Base-by-base conservation (phyloP, 1,284 basidiomycete genomes). In the Fomes fomentarius region DNA sequence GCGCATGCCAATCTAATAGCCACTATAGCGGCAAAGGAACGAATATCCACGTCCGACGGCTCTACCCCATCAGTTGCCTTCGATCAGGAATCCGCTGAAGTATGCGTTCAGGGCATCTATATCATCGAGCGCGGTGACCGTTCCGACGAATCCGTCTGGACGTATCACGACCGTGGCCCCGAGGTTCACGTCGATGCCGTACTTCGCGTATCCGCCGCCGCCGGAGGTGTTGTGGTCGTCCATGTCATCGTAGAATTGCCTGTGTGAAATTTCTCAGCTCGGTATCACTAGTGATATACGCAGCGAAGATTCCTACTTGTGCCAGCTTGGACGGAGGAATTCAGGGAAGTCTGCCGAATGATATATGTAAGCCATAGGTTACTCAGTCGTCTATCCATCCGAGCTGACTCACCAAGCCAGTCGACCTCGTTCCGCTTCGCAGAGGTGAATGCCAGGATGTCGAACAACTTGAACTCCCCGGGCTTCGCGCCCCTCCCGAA, bases 111-210 rank as follows among this genome's bases (percentile, higher is more conserved):
- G 57, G 22, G 72, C 73, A 6, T 69, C 61, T 30, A 73, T 58
- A 5, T 73, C 67, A 35, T 81, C 72, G 37, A 89, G 66, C 0
- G 84, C 77, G 0, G 74, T 74, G 21, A 89, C 72, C 52, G 74
- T 74, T 2, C 84, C 85, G 15, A 92, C 80, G 57, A 89, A 91
- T 9, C 88, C 89, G 62, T 92, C 89, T 4, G 89, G 89, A 25
- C 89, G 78, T n/a, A 90, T 81, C 28, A 87, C 74, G 25, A 89
- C 81, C 19, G 89, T 69, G 6, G 79, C 84, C 22, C 89, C 89
- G 3, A 24, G 17, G 70, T 68, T n/a, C 74, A 62, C 4, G 42
- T 74, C 71, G 34, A 90, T 76, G 0, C 88, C 89, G 59, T 80
- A 83, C 57, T 65, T 73, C 40, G 71, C 67, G 57, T 84, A 81